phyloP scores from a whole-genome alignment of 2,329 filamentous ascomycete genomes.

The Colletotrichum liaoningense region DNA sequence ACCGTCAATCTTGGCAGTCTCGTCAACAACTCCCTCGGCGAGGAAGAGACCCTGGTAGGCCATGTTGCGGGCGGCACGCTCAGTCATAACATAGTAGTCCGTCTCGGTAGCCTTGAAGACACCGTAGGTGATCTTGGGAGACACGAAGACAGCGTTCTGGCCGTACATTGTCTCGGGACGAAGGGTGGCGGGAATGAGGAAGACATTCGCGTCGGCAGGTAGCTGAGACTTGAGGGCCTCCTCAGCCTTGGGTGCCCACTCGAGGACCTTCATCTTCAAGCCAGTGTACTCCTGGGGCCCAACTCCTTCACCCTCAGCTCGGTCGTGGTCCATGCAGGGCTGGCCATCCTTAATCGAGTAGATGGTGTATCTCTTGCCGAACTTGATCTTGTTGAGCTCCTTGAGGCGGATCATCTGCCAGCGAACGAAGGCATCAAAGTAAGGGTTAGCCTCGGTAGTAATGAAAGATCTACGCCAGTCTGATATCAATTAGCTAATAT shows the following conservation, averaged over 20 bases:
- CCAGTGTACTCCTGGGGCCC: conserved; percentile 74
- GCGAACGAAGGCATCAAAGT: conserved; percentile 89
- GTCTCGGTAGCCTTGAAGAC: conserved; percentile 83
- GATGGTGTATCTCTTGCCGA: conserved; percentile 92
- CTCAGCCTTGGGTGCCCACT: conserved; percentile 85
- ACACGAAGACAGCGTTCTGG: conserved; percentile 95
- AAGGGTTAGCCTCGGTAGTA: conserved; percentile 95
- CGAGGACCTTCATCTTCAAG: conserved; percentile 88
- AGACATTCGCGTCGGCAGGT: conserved; percentile 82
- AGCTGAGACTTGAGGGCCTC: conserved; percentile 81
- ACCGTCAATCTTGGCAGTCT: conserved; percentile 80
- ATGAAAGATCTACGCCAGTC: conserved; percentile 56
- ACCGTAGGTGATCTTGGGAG: conserved; percentile 89
- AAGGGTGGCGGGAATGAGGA: conserved; percentile 91
- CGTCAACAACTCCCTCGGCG: conserved; percentile 78
- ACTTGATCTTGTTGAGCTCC: conserved; percentile 92
- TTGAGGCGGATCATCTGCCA: conserved; percentile 98
- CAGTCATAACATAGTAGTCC: conserved; percentile 87
- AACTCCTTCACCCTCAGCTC: conserved; percentile 54
- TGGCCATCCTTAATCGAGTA: conserved; percentile 78
- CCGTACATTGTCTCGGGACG: conserved; percentile 99
- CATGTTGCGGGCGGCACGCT: conserved; percentile 92
- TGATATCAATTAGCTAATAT: conserved; percentile 51
- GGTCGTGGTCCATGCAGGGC: conserved; percentile 61
- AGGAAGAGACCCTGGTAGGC: conserved; percentile 90